A percentile compares a stretch with the other conserved stretches of the same genome.
These are phyloP conservation scores for Penicillium sp. DNA, from an alignment of 2,329 filamentous ascomycete genomes.

Conservation along the genomic window DNA sequence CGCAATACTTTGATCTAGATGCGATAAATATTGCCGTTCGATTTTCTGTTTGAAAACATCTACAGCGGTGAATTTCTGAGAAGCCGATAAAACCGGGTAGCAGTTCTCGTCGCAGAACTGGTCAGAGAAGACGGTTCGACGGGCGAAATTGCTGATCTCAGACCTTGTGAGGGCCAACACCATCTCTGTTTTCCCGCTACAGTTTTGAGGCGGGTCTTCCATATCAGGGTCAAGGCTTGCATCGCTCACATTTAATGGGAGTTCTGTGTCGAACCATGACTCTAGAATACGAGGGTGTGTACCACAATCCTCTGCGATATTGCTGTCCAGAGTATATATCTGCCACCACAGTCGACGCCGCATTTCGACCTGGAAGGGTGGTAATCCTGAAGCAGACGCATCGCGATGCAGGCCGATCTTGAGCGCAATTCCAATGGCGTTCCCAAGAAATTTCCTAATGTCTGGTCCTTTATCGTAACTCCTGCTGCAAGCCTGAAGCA, in stretches of 20 bases:
- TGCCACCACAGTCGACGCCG: constrained; percentile 9
- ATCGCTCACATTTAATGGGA: constrained; percentile 21
- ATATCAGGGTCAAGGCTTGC: constrained; percentile 13
- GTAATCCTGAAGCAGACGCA: background rate
- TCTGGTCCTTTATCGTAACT: constrained; percentile 15
- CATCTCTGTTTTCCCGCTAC: constrained; percentile 23
- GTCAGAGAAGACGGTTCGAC: constrained; percentile 22
- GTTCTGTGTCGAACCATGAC: constrained; percentile 8
- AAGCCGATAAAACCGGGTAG: constrained; percentile 10
- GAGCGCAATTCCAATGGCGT: constrained; percentile 13
- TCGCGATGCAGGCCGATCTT: constrained; percentile 17
- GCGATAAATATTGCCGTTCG: constrained; percentile 10
- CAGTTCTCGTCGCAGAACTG: constrained; percentile 18
- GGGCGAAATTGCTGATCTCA: constrained; percentile 19
- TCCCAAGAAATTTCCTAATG: constrained; percentile 4
- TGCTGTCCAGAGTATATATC: background rate
- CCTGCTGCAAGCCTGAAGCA: constrained; percentile 15
- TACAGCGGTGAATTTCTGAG: constrained; percentile 19
- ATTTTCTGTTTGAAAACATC: constrained; percentile 14
- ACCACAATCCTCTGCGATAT: constrained; percentile 8
- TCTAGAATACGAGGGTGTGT: constrained; percentile 13
- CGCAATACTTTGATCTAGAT: constrained; percentile 14
- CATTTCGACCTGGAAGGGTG: constrained; percentile 21
- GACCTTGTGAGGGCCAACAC: constrained; percentile 20
- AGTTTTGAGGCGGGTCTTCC: background rate